phyloP scores from a whole-genome alignment of 202 grass and related monocot species.

The Sporobolus alterniflorus region DNA sequence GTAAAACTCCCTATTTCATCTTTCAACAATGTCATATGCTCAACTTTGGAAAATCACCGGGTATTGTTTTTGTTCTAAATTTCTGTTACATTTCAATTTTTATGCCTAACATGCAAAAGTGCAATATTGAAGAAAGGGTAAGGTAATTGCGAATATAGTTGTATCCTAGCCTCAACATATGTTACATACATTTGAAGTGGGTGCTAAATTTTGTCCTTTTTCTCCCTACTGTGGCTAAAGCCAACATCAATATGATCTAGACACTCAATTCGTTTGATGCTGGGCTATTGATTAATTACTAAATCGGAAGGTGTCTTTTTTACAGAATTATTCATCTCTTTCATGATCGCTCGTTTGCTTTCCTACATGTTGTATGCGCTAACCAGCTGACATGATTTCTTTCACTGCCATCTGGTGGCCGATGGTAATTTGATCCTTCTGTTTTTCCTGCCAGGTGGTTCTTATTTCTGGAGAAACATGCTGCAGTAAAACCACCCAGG shows the following conservation, averaged over 20 bases:
- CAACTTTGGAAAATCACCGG: constrained; percentile 82
- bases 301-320: background rate
- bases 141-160: background rate
- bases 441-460: constrained; percentile 72
- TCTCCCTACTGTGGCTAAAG: background rate
- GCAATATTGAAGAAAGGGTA: background rate
- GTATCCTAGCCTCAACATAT: constrained; percentile 16
- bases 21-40: constrained; percentile 69
- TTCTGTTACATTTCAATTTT: constrained; percentile 11
- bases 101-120: background rate
- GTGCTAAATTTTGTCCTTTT: background rate
- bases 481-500: constrained; percentile 99
- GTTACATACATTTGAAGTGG: constrained; percentile 19
- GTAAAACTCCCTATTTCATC: constrained; percentile 95
- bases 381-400: background rate
- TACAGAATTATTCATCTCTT: background rate
- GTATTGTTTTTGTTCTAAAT: constrained; percentile 45
- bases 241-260: background rate
- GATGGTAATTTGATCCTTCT: constrained; percentile 40
- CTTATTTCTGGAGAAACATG: constrained; percentile 99
- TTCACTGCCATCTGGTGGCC: constrained; percentile 13
- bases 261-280: background rate
- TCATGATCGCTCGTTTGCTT: constrained; percentile 11
- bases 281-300: background rate
- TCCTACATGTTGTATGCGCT: constrained; percentile 25